Conservation (phyloP, 306 rosid species). For the Mimosa pudica region DNA sequence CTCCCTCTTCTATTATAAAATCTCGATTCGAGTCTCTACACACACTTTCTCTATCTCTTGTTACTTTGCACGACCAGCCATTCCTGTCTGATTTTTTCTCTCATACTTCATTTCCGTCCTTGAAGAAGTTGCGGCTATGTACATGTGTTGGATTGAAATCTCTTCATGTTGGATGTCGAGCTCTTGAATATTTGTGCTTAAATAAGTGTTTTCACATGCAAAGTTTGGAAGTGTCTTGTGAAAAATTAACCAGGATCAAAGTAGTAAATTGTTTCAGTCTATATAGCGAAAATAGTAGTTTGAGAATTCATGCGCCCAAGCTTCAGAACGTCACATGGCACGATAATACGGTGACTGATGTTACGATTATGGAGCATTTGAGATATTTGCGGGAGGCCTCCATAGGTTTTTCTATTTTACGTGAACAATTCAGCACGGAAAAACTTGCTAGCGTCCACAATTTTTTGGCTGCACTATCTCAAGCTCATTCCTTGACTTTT, state of each 20-base stretch:
- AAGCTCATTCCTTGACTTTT: conserved; percentile 49
- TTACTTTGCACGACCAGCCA: conserved; percentile 51
- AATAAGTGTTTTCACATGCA: conserved; percentile 56
- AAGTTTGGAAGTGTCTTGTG: conserved; percentile 52
- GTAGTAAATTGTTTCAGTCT: conserved; percentile 60
- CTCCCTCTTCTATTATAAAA: conserved; percentile 63
- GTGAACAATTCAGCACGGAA: conserved; percentile 37
- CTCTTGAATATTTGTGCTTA: conserved; percentile 51
- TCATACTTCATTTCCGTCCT: conserved; percentile 52
- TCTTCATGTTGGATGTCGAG: conserved; percentile 54
- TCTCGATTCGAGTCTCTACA: conserved; percentile 57
- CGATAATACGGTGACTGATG: conserved; percentile 53
- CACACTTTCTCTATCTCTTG: conserved; percentile 47
- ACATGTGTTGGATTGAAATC: conserved; percentile 55
- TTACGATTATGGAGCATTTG: conserved; percentile 37
- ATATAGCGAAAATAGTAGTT: conserved; percentile 48
- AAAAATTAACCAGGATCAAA: conserved; percentile 43
- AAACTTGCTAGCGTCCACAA: conserved; percentile 58
- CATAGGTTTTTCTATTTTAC: conserved; percentile 44
- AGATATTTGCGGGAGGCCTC: conserved; percentile 53
- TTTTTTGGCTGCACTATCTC: conserved; percentile 58
- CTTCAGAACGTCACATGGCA: conserved; percentile 55
- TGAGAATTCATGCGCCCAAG: conserved; percentile 53
- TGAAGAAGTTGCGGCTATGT: conserved; percentile 55
- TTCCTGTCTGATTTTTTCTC: conserved; percentile 61